Conservation (phyloP, 139 green algal species). For the Chlamydomonas incerta region DNA sequence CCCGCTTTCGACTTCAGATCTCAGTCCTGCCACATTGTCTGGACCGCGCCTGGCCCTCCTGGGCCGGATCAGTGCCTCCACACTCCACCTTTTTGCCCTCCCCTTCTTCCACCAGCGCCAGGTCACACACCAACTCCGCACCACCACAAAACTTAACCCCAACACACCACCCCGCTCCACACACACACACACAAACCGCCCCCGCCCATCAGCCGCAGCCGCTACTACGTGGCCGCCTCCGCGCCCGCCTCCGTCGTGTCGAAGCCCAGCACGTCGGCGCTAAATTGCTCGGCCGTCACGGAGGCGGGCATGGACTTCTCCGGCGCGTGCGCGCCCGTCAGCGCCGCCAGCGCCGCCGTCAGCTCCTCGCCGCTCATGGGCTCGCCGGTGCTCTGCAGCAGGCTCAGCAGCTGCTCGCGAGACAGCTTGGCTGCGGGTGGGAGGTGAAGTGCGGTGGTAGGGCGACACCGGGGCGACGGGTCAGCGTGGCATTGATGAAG, state of each 20-base stretch:
- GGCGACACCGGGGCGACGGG: no score
- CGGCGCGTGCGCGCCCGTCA: conserved; percentile 53
- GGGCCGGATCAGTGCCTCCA: no score
- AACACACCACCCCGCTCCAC: background rate
- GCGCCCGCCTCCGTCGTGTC: conserved; percentile 15
- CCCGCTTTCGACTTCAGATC: no score
- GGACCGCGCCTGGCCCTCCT: no score
- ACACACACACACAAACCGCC: background rate
- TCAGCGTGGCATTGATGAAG: no score
- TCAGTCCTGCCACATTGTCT: no score
- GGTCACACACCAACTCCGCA: no score
- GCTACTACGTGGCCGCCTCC: background rate
- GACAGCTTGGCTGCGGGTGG: conserved; percentile 42
- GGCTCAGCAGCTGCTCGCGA: conserved; percentile 56
- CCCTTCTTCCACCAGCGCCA: no score
- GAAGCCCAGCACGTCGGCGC: conserved; percentile 74
- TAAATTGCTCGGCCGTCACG: conserved; percentile 61
- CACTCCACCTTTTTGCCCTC: no score
- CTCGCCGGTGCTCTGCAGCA: conserved; percentile 67
- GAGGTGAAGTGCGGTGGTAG: no score
- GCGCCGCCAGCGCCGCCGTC: conserved; percentile 44
- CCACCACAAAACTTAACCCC: no score
- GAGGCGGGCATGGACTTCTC: conserved; percentile 55
- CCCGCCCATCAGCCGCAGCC: background rate
- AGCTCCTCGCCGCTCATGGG: conserved; percentile 65